Evolutionary conservation across 208 protist species (phyloP).

Genomic region (Lotmaria passim): DNA sequence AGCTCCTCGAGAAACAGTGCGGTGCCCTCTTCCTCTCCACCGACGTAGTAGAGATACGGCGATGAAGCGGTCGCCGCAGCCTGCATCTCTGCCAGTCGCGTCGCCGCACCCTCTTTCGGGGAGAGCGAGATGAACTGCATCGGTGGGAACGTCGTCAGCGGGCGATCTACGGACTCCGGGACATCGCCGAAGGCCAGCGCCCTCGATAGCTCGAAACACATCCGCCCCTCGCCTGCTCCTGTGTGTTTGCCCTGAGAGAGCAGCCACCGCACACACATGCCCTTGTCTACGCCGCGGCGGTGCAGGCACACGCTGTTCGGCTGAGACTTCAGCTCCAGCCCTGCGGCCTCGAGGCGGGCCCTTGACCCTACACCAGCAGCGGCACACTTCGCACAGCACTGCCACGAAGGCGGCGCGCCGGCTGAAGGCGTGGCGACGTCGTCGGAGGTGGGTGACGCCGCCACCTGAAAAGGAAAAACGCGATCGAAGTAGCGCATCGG

Average conservation of each 20-base stretch:
- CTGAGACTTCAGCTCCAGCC: constrained; percentile 51
- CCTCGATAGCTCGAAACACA: constrained; percentile 35
- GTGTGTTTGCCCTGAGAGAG: constrained; percentile 17
- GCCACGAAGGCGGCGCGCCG: not conserved
- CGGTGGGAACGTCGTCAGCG: constrained; percentile 45
- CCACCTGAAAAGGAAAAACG: constrained; percentile 42
- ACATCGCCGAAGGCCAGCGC: constrained; percentile 59
- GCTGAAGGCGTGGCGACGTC: not conserved
- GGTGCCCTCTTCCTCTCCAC: constrained; percentile 69
- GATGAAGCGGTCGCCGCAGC: not conserved
- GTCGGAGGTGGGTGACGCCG: not conserved
- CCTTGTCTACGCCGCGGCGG: constrained; percentile 47
- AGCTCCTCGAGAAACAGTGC: constrained; percentile 54
- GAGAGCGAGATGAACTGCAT: constrained; percentile 68
- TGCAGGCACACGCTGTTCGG: constrained; percentile 70
- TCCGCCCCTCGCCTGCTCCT: not conserved
- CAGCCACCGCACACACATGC: constrained; percentile 56
- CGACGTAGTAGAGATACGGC: constrained; percentile 38
- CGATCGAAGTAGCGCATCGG: constrained; percentile 42
- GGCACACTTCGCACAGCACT: constrained; percentile 46
- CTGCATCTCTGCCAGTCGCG: constrained; percentile 9
- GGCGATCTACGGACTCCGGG: constrained; percentile 54
- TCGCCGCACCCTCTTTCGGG: constrained; percentile 20
- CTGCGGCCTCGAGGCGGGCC: constrained; percentile 24
- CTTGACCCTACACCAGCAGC: constrained; percentile 13